These are phyloP conservation scores for Bromus sterilis DNA, from an alignment of 176 grass and related monocot genomes.

Conservation along the genomic window DNA sequence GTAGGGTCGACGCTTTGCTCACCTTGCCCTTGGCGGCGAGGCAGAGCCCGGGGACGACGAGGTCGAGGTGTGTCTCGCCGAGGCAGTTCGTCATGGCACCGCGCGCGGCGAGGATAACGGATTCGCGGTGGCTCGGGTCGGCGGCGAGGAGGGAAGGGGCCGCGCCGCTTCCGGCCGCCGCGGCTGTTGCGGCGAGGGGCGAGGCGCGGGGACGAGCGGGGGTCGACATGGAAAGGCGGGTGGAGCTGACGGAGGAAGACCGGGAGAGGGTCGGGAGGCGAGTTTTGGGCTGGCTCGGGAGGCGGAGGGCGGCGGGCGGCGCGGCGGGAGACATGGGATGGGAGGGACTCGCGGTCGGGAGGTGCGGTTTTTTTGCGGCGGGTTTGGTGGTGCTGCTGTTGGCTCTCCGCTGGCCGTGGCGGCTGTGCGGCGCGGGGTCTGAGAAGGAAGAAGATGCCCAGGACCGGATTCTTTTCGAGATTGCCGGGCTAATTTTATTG, in stretches of 20 bases:
- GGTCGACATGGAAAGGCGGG: constrained; percentile 3
- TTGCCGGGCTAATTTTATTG: not conserved
- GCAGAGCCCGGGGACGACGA: constrained; percentile 54
- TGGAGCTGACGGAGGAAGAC: not conserved
- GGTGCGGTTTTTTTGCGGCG: constrained; percentile 2
- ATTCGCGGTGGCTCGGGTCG: constrained; percentile 46
- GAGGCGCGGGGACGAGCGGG: constrained; percentile 1
- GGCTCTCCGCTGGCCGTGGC: not conserved
- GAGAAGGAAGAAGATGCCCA: not conserved
- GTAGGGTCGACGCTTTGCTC: not conserved
- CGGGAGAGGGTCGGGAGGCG: not conserved
- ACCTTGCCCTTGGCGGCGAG: constrained; percentile 80
- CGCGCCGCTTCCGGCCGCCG: not conserved
- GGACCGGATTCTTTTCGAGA: not conserved
- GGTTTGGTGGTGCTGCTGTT: not conserved
- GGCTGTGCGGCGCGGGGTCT: not conserved
- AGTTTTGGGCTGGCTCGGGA: constrained; percentile 20
- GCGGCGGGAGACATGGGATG: constrained; percentile 16
- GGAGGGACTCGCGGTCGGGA: not conserved
- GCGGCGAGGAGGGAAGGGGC: constrained; percentile 38
- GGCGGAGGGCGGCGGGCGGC: constrained; percentile 10
- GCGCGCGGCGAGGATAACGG: constrained; percentile 47
- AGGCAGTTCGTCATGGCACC: constrained; percentile 53
- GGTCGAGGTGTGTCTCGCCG: constrained; percentile 78
- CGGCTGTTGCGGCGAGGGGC: not conserved